Evolutionary conservation across 73 alveolate species (phyloP), one percentile per base, ranked within the genome.

Genomic region (Breviolum minutum): DNA sequence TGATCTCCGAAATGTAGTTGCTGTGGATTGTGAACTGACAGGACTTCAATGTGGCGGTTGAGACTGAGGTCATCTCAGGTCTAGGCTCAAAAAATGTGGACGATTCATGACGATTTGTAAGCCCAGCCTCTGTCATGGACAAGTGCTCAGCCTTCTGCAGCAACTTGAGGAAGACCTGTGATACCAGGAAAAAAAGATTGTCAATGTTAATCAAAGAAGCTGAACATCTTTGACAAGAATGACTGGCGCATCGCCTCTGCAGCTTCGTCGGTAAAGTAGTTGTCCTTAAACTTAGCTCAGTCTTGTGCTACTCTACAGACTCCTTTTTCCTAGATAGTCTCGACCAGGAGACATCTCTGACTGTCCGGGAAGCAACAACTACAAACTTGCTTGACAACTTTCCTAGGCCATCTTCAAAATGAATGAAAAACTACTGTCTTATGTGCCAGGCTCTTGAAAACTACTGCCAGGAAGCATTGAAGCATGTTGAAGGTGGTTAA

Each of bases 1-100:
- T 92, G 89, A 92, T 92, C 90, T 92, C 98, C 48, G 98, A 92
- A 81, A 92, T 92, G 90, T 92, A 92, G 98, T 92, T 92, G 98
- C 84, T 92, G 90, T 92, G 98, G 98, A 92, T 92, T n/a, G 80
- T 66, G 40, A 92, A 92, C 98, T 92, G 97, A 24, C 87, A 77
- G 19, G 77, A 40, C 54, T 40, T 40, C 54, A 40, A 40, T 40
- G 54, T 40, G 54, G 54, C n/a, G 40, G 1, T 6, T 40, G 26
- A 69, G 26, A 10, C 29, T 32, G 32, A 48, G 27, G 62, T 2
- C 86, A 17, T 40, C 54, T 40, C 54, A 40, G 54, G 54, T 40
- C 54, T 40, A 40, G 54, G 54, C 54, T 40, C 54, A 40, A 40
- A 0, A 40, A 3, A 40, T 40, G 54, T 40, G 54, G 54, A 40